These are phyloP conservation scores for Puccinellia tenuiflora DNA, from an alignment of 176 grass and related monocot genomes.

Conservation along the genomic window DNA sequence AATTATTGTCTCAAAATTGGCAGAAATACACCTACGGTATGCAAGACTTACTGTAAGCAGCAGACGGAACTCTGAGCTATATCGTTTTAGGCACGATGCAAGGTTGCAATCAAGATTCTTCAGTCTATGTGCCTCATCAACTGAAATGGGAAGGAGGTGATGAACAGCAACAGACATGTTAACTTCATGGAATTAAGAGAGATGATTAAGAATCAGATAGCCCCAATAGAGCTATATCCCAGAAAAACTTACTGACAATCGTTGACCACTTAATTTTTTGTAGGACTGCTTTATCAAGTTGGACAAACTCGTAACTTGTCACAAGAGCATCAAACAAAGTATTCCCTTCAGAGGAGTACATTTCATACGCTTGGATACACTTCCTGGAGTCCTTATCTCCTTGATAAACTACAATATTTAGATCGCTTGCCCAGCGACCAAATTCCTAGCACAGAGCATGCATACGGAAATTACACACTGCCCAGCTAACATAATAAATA, in stretches of 20 bases:
- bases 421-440: conserved; percentile 38
- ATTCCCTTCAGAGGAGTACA: conserved; percentile 52
- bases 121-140: conserved; percentile 80
- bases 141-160: conserved; percentile 22
- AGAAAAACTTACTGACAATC: conserved; percentile 47
- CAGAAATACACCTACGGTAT: neutral
- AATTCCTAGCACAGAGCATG: conserved; percentile 50
- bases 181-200: conserved; percentile 5
- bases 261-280: conserved; percentile 63
- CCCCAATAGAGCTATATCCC: neutral
- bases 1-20: neutral
- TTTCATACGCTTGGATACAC: conserved; percentile 51
- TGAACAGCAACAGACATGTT: neutral
- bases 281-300: conserved; percentile 47
- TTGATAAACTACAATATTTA: conserved; percentile 73
- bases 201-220: neutral
- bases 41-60: conserved; percentile 58
- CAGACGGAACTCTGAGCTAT: conserved; percentile 56
- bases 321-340: conserved; percentile 65
- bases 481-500: neutral
- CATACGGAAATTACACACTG: neutral
- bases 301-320: conserved; percentile 64
- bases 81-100: conserved; percentile 41
- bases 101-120: conserved; percentile 74
- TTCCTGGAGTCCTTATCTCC: conserved; percentile 55